Base-by-base conservation (phyloP, 2,329 filamentous ascomycete species). In the Chrysoporthe deuterocubensis region DNA sequence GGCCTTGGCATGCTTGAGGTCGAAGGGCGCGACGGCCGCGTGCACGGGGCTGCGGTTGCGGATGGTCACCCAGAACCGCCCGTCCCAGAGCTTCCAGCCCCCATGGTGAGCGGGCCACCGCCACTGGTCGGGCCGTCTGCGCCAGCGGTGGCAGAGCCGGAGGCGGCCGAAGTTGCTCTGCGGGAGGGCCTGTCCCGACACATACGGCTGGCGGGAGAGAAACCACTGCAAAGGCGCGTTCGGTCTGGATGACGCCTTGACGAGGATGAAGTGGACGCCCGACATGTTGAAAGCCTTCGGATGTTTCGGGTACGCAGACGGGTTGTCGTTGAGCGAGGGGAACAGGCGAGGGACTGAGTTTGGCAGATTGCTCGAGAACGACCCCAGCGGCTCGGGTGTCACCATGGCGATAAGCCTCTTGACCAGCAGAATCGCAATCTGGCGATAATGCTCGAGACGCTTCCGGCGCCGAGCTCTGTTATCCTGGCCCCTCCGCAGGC, bases 21-120 rank as follows among this genome's bases (percentile, higher is more conserved):
- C 74, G 71, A 85, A 84, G 0, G 86, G 86, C 44, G 79, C 79
- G 2, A 88, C 70, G 21, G 78, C 74, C 18, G 85, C 76, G 16
- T 75, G 74, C 62, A 78, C 78, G 3, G 81, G 81, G 7, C 82
- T 76, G 5, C 82, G 81, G 59, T 81, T 77, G 26, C 77, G 76
- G 11, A 88, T 66, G 18, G 82, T 80, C 18, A 90, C 76, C 89
- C 89, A 91, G 76, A 84, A 90, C 2, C 89, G 85, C 0, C 87
- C 85, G 75, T 91, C 89, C 78, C 83, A 91, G 65, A 85, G 75
- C 59, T 72, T 68, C 77, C 81, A 81, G 1, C 63, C 69, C 46
- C 66, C 68, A 78, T 77, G 79, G 11, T 37, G 42, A 3, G n/a
- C 4, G 1, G 72, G 67, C 75, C 76, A 76, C 8, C 69, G 68